A percentile compares a stretch with the other conserved stretches of the same genome.
Evolutionary conservation across 176 grass and related monocot genomes (phyloP).

Genomic region (Eremochloa ophiuroides): DNA sequence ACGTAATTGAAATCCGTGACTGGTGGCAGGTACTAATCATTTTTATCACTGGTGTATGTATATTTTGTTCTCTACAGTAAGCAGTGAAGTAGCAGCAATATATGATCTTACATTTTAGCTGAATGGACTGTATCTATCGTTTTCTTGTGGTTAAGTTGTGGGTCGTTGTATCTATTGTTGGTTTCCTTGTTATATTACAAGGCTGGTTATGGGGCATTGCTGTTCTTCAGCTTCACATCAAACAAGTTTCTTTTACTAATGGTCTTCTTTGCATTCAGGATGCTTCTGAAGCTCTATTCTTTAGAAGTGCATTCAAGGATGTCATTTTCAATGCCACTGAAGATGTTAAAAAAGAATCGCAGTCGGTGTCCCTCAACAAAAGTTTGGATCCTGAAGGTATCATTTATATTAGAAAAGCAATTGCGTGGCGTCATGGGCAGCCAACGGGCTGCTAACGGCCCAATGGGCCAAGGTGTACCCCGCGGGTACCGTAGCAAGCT

Average conservation of each 20-base stretch:
- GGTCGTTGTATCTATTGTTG: background rate
- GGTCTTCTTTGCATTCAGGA: conserved; percentile 50
- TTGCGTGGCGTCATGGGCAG: no score
- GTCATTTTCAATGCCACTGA: conserved; percentile 64
- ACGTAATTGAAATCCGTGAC: conserved; percentile 74
- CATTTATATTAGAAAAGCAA: background rate
- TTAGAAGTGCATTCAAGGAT: conserved; percentile 78
- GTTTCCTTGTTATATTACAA: background rate
- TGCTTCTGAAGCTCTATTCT: conserved; percentile 86
- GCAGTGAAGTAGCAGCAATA: background rate
- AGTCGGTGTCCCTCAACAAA: conserved; percentile 33
- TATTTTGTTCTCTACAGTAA: background rate
- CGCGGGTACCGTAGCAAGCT: no score
- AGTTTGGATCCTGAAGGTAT: conserved; percentile 57
- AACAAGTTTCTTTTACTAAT: background rate
- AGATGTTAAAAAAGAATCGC: conserved; percentile 38
- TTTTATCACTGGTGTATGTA: background rate
- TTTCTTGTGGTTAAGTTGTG: background rate
- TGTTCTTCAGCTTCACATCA: background rate
- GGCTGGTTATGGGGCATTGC: background rate
- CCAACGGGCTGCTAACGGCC: no score
- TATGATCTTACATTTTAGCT: background rate
- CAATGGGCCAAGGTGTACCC: no score
- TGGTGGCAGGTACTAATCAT: conserved; percentile 70
- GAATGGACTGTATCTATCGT: background rate